Percentiles rank a stretch among this genome's conserved stretches.
phyloP scores from a whole-genome alignment of 2,329 filamentous ascomycete genomes.

The Fusarium palustre region DNA sequence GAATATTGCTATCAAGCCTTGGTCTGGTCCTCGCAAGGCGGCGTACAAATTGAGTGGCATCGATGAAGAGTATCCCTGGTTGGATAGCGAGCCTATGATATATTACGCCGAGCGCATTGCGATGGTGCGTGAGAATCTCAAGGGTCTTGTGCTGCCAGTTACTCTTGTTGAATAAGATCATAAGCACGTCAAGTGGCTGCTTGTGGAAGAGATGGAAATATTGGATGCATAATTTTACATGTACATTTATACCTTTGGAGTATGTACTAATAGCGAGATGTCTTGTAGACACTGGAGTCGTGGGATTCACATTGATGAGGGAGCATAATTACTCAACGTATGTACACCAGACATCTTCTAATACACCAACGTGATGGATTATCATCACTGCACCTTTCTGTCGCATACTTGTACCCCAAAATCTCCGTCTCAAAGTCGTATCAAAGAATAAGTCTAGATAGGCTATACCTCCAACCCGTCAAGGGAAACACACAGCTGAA shows the following conservation, averaged over 20 bases:
- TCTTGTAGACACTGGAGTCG: background rate
- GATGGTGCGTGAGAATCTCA: conserved; percentile 8
- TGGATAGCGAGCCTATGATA: conserved; percentile 10
- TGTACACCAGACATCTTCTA: background rate
- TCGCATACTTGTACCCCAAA: background rate
- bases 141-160: conserved; percentile 21
- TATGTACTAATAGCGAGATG: background rate
- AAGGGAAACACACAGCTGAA: background rate
- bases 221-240: background rate
- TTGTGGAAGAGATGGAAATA: background rate
- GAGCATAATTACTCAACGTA: background rate
- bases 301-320: background rate
- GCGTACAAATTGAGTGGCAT: conserved; percentile 12
- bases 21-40: conserved; percentile 36
- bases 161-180: conserved; percentile 15
- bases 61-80: background rate
- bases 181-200: background rate
- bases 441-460: background rate
- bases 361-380: background rate
- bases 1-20: conserved; percentile 6
- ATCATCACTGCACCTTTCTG: background rate
- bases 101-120: conserved; percentile 7
- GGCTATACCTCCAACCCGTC: background rate
- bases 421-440: background rate
- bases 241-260: background rate